phyloP scores from a whole-genome alignment of 495 filamentous ascomycete species.

The Hypoxylon subgilvum region DNA sequence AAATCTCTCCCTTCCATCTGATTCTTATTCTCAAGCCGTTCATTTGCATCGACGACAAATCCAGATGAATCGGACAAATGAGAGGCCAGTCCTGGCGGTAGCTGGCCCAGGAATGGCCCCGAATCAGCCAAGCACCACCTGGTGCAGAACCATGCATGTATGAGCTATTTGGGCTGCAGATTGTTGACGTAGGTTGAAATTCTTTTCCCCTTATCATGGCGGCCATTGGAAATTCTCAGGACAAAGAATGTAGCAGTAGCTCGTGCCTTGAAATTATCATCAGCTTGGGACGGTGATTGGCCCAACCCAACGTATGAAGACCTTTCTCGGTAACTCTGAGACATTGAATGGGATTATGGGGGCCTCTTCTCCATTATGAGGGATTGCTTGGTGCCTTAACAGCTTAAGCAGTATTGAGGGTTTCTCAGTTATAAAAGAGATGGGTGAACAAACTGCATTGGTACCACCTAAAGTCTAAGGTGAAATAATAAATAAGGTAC shows the following conservation, averaged over 20 bases:
- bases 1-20: background rate
- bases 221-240: slow-evolving; percentile 11
- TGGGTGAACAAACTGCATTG: background rate
- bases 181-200: slow-evolving; percentile 37
- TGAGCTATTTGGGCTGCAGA: slow-evolving; percentile 37
- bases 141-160: slow-evolving; percentile 23
- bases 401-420: too few species aligned
- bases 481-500: too few species aligned
- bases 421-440: background rate
- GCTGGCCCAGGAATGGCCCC: slow-evolving; percentile 23
- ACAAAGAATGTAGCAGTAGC: slow-evolving; percentile 29
- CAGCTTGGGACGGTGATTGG: slow-evolving; percentile 16
- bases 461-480: background rate
- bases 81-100: slow-evolving; percentile 9
- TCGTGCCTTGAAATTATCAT: slow-evolving; percentile 22
- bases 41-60: slow-evolving; percentile 25
- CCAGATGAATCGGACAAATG: slow-evolving; percentile 24
- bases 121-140: slow-evolving; percentile 11
- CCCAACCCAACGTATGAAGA: slow-evolving; percentile 10
- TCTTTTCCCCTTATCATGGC: slow-evolving; percentile 23
- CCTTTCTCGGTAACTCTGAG: slow-evolving; percentile 24
- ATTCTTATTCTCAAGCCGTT: slow-evolving; percentile 17
- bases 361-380: too few species aligned
- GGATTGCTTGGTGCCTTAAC: too few species aligned
- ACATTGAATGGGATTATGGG: slow-evolving; percentile 25